Percentiles rank a stretch among this genome's conserved stretches.
phyloP scores from a whole-genome alignment of 805 yeast species.

The Candida fluviatilis region DNA sequence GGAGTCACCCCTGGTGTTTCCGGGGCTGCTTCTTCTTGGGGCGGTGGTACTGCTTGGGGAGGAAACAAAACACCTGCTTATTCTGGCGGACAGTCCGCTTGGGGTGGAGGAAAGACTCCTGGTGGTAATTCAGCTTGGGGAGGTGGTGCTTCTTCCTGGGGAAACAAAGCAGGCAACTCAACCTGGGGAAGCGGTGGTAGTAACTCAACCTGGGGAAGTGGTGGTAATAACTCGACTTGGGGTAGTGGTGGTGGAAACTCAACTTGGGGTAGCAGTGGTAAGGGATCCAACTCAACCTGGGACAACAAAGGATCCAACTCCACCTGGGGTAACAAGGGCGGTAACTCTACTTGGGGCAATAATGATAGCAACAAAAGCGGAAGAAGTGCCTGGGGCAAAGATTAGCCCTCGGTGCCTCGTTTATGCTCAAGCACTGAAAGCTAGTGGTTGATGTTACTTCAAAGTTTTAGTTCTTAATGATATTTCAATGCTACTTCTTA shows the following conservation, averaged over 20 bases:
- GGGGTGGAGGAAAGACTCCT: constrained; percentile 24
- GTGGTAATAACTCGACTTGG: constrained; percentile 30
- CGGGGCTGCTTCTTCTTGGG: constrained; percentile 28
- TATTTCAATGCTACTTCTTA: too few species aligned
- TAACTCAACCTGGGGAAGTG: constrained; percentile 34
- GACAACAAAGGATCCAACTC: constrained; percentile 28
- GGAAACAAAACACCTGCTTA: constrained; percentile 29
- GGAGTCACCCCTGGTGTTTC: constrained; percentile 18
- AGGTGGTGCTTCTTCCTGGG: constrained; percentile 49
- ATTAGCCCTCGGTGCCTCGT: too few species aligned
- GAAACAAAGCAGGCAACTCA: constrained; percentile 22
- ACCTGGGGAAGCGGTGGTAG: constrained; percentile 40
- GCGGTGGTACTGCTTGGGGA: constrained; percentile 48
- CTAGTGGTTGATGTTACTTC: too few species aligned
- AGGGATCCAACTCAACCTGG: constrained; percentile 10
- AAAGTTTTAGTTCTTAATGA: too few species aligned
- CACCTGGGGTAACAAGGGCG: constrained; percentile 17
- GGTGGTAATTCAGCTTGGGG: constrained; percentile 55
- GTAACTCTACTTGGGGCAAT: constrained; percentile 32
- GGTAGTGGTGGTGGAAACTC: constrained; percentile 37
- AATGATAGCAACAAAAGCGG: constrained; percentile 7
- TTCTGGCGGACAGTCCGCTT: constrained; percentile 15
- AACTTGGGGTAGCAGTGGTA: constrained; percentile 23
- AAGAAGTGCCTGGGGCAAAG: constrained; percentile 13
- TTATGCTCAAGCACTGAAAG: too few species aligned